phyloP scores from a whole-genome alignment of 2,329 filamentous ascomycete genomes.

The Verticillium nubilum region DNA sequence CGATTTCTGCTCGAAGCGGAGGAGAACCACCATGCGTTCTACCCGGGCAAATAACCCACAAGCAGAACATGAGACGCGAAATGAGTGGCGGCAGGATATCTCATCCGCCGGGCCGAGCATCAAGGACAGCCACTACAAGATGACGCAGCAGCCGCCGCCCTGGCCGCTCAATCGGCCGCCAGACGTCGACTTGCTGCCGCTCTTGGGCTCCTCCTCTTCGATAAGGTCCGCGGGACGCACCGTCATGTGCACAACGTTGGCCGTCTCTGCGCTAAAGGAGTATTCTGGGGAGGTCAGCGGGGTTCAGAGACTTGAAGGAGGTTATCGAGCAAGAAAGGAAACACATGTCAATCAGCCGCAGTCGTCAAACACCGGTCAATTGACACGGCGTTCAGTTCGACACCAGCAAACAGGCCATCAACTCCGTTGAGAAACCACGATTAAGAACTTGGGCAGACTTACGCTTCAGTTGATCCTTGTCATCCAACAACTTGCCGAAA shows the following conservation, averaged over 20 bases:
- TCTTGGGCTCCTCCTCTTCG: conserved; percentile 70
- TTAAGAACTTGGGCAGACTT: conserved; percentile 25
- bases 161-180: conserved; percentile 34
- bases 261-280: conserved; percentile 65
- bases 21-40: conserved; percentile 10
- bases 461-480: conserved; percentile 83
- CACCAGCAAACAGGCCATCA: too few species aligned
- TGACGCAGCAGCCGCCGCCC: conserved; percentile 42
- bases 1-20: conserved; percentile 1
- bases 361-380: background rate
- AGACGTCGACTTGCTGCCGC: conserved; percentile 46
- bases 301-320: background rate
- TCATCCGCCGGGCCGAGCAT: conserved; percentile 11
- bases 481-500: conserved; percentile 85
- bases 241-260: conserved; percentile 93
- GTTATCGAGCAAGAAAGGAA: too few species aligned
- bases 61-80: conserved; percentile 10
- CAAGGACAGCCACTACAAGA: conserved; percentile 33
- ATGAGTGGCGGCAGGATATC: background rate
- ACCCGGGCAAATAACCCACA: conserved; percentile 11
- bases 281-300: conserved; percentile 53
- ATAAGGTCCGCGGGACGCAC: conserved; percentile 83
- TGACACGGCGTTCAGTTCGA: background rate
- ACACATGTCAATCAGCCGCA: too few species aligned
- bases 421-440: too few species aligned